Conservation (phyloP, 75 land plant species). For the Cunninghamia lanceolata region DNA sequence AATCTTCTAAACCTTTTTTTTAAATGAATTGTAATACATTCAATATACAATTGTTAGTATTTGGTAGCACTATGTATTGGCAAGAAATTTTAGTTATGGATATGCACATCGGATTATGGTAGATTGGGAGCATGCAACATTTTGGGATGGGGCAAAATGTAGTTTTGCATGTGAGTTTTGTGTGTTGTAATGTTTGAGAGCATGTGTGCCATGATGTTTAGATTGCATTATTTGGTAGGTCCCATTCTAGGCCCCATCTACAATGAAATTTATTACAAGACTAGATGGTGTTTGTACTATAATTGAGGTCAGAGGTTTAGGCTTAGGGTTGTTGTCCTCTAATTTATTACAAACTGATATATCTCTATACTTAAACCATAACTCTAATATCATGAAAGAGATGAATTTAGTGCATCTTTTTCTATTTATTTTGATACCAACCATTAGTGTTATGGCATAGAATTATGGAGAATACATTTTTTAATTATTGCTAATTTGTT, state of each 20-base stretch:
- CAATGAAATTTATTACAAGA: no score
- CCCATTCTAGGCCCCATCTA: background rate
- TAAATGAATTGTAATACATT: background rate
- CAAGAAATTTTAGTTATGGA: background rate
- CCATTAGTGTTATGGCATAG: background rate
- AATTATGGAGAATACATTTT: no score
- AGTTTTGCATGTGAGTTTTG: background rate
- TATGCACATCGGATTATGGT: background rate
- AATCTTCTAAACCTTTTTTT: no score
- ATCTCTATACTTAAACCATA: no score
- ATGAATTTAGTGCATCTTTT: background rate
- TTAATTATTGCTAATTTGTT: background rate
- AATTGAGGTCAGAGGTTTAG: background rate
- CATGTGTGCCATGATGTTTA: background rate
- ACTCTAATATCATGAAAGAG: background rate
- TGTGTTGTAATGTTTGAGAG: background rate
- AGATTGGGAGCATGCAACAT: no score
- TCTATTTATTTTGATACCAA: background rate
- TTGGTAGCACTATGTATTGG: background rate
- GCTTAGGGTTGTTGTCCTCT: background rate
- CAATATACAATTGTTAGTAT: no score
- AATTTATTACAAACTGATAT: no score
- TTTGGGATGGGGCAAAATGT: background rate
- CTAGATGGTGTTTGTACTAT: no score
- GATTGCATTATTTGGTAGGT: background rate